These are phyloP conservation scores for Metschnikowia peoriensis DNA, from an alignment of 805 yeast species.

Conservation along the genomic window DNA sequence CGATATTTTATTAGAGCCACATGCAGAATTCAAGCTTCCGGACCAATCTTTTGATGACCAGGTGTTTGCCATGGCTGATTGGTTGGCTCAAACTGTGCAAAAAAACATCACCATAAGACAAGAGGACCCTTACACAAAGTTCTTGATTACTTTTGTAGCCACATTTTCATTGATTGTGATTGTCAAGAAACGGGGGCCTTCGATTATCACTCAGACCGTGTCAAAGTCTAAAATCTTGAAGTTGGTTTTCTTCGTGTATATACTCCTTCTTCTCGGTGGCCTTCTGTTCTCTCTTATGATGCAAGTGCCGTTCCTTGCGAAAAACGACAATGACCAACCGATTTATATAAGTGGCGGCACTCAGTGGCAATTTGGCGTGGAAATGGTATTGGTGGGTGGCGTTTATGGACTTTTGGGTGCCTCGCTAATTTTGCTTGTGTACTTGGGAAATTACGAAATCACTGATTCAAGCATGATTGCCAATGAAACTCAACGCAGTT, in stretches of 20 bases:
- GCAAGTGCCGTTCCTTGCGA: slow-evolving; percentile 61
- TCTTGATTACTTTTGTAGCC: slow-evolving; percentile 43
- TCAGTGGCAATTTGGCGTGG: slow-evolving; percentile 70
- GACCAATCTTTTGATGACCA: slow-evolving; percentile 34
- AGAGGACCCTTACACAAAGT: slow-evolving; percentile 40
- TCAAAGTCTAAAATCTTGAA: slow-evolving; percentile 25
- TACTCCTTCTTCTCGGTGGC: slow-evolving; percentile 55
- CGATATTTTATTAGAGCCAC: slow-evolving; percentile 27
- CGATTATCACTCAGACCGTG: slow-evolving; percentile 17
- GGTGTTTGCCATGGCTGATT: slow-evolving; percentile 51
- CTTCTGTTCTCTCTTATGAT: slow-evolving; percentile 61
- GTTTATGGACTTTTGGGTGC: slow-evolving; percentile 50
- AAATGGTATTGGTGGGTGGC: slow-evolving; percentile 51
- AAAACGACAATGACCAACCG: slow-evolving; percentile 47
- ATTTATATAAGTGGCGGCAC: slow-evolving; percentile 63
- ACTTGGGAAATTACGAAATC: slow-evolving; percentile 32
- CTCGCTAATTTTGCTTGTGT: slow-evolving; percentile 40
- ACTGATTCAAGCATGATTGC: slow-evolving; percentile 18
- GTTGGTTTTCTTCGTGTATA: slow-evolving; percentile 32
- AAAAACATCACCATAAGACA: slow-evolving; percentile 42
- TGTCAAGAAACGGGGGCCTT: slow-evolving; percentile 48
- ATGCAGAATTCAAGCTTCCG: slow-evolving; percentile 37
- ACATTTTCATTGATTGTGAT: slow-evolving; percentile 46
- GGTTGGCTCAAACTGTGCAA: slow-evolving; percentile 46
- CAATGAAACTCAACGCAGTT: slow-evolving; percentile 17